These are phyloP conservation scores for Aspergillus piperis DNA, from an alignment of 2,329 filamentous ascomycete genomes.

Conservation along the genomic window DNA sequence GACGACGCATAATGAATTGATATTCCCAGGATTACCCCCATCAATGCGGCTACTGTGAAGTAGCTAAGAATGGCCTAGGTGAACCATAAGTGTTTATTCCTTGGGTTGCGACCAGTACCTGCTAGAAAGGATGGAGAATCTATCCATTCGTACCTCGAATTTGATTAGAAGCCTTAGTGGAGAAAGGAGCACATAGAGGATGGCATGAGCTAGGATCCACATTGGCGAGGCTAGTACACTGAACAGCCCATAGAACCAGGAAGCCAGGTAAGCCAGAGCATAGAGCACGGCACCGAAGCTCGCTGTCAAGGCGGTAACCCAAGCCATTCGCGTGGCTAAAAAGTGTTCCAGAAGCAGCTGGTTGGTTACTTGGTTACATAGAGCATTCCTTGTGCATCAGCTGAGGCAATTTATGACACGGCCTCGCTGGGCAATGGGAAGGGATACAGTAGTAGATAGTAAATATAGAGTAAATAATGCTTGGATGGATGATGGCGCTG, in stretches of 20 bases:
- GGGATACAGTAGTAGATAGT: background rate
- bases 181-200: constrained; percentile 46
- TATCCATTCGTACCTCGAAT: constrained; percentile 54
- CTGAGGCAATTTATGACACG: background rate
- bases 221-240: constrained; percentile 50
- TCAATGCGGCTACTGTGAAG: constrained; percentile 65
- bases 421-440: background rate
- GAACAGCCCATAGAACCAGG: constrained; percentile 30
- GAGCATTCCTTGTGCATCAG: background rate
- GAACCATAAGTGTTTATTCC: background rate
- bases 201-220: constrained; percentile 48
- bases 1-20: constrained; percentile 60
- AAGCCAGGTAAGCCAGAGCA: constrained; percentile 21
- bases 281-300: constrained; percentile 12
- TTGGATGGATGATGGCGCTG: background rate
- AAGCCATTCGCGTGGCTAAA: constrained; percentile 11
- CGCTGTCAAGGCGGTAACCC: constrained; percentile 14
- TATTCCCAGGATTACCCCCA: constrained; percentile 66
- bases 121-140: background rate
- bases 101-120: background rate
- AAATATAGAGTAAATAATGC: background rate
- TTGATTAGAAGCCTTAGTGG: constrained; percentile 54
- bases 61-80: constrained; percentile 52
- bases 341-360: background rate
- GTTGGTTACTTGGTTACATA: background rate